Evolutionary conservation across 2,329 filamentous ascomycete genomes (phyloP).

Genomic region (Alternaria triticimaculans): DNA sequence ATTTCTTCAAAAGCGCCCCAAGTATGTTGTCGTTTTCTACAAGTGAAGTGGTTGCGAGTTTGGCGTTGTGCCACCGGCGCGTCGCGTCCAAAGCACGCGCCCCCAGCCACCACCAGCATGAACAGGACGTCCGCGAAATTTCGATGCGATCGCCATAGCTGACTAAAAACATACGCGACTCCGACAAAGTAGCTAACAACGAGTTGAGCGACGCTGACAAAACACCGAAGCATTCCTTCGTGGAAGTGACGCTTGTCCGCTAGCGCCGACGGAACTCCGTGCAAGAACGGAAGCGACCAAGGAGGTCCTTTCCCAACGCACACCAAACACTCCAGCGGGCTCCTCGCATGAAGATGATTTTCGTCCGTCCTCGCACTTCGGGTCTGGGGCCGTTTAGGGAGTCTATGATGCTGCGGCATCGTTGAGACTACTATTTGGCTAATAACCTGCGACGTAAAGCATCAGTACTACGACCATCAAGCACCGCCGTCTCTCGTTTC

Average conservation of each 20-base stretch:
- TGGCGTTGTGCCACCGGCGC: not conserved
- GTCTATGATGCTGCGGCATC: not conserved
- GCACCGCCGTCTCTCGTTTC: not conserved
- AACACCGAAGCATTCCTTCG: not conserved
- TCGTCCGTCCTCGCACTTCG: not conserved
- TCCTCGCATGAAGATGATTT: not conserved
- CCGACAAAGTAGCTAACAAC: not conserved
- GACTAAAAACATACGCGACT: not conserved
- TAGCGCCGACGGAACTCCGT: not conserved
- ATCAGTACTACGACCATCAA: not conserved
- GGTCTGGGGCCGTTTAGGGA: not conserved
- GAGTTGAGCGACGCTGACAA: not conserved
- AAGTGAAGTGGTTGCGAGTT: not conserved
- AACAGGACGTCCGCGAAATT: not conserved
- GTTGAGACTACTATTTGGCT: not conserved
- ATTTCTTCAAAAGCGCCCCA: rapidly evolving
- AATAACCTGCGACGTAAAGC: not conserved
- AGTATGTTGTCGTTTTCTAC: not conserved
- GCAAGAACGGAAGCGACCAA: not conserved
- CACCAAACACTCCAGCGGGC: not conserved
- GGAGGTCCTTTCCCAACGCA: not conserved
- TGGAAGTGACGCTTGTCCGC: not conserved
- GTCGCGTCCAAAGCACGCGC: not conserved
- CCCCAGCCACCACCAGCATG: not conserved
- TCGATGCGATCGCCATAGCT: not conserved